Evolutionary conservation across 352 stramenopile genomes (phyloP), one percentile per base, ranked within the genome.

Genomic region (Aphanomyces cochlioides): DNA sequence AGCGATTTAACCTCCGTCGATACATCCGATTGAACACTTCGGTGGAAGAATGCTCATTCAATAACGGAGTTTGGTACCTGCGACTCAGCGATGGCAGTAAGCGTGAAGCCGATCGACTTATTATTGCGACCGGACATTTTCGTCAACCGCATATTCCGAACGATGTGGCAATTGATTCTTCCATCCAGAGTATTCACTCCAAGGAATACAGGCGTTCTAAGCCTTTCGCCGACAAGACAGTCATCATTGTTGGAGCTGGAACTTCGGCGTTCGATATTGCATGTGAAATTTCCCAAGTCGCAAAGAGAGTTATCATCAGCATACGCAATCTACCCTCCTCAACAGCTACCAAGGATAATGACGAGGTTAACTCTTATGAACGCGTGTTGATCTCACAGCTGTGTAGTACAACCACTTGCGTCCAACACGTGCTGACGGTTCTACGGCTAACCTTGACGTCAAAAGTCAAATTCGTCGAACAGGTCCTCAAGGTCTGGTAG

Each of bases 241-340:
- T 58, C 17, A 28, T 58, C 50, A 1, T 58, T 8, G 50, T 3
- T 36, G 50, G 50, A 17, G 50, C 7, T 13, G 50, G 50, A 37
- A 58, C 50, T 36, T 58, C 50, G 17, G 50, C 50, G 17, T 19
- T 58, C 36, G 50, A 58, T 36, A 58, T 58, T 19, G 50, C 50
- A 37, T 28, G 50, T 19, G 50, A 58, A 58, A 58, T 58, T 36
- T 17, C 50, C 50, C 50, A 17, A 19, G 17, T 36, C 13, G 50
- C 50, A 19, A 36, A 58, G 7, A 19, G 50, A 58, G 50, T 58
- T 19, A 36, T 36, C 50, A 19, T 58, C 7, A 58, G 50, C 50
- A 58, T 58, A 2, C 7, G 50, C 8, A 36, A 58, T 50, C 1
- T n/a, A 28, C 28, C 28, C 28, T 28, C 28, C 28, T 28, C 28